phyloP scores from a whole-genome alignment of 83 land plant species.

The Picea mariana region DNA sequence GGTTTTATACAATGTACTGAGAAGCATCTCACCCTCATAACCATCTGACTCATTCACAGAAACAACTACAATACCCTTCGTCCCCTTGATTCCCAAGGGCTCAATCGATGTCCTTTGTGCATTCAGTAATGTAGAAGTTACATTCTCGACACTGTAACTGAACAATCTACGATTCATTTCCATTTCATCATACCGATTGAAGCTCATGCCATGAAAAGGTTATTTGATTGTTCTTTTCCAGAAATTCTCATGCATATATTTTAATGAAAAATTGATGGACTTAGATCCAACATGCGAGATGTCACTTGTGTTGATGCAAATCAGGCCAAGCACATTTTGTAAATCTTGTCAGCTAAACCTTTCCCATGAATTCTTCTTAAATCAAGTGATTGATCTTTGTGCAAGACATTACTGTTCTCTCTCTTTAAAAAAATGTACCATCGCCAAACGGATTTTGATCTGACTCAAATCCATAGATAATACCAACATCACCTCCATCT shows the following conservation, averaged over 20 bases:
- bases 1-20: too few species aligned
- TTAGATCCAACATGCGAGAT: too few species aligned
- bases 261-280: too few species aligned
- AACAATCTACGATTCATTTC: neutral
- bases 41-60: too few species aligned
- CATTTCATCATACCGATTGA: conserved; percentile 3
- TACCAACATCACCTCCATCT: too few species aligned
- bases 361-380: too few species aligned
- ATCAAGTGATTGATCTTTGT: neutral
- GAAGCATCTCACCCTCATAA: too few species aligned
- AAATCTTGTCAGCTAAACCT: neutral
- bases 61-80: too few species aligned
- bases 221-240: neutral
- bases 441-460: neutral
- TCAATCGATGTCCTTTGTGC: neutral
- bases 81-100: too few species aligned
- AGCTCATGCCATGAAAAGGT: neutral
- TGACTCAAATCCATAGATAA: neutral
- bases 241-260: neutral
- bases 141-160: neutral
- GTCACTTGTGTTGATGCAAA: too few species aligned
- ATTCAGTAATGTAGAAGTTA: neutral
- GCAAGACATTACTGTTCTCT: neutral
- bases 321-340: neutral
- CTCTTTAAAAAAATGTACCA: neutral